phyloP scores from a whole-genome alignment of 257 asterid species.

The Solanum paucissectum region DNA sequence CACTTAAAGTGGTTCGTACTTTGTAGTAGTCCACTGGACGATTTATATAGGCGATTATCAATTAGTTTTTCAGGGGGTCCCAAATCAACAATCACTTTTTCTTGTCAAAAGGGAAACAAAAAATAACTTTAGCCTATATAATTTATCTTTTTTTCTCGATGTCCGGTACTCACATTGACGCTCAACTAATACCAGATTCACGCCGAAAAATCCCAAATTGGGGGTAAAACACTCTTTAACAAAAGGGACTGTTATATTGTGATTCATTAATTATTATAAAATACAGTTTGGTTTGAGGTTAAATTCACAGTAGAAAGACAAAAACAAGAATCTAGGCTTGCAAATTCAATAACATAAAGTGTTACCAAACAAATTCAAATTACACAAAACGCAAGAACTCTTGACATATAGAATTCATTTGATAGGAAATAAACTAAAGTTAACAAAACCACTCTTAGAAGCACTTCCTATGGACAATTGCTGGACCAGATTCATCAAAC shows the following conservation, averaged over 20 bases:
- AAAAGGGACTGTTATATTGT: neutral
- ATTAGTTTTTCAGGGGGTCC: neutral
- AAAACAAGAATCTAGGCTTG: neutral
- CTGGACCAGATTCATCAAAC: slow-evolving; percentile 6
- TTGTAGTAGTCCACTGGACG: neutral
- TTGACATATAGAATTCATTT: neutral
- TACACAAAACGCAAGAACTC: neutral
- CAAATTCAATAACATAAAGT: neutral
- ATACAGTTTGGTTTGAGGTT: neutral
- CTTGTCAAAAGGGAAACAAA: neutral
- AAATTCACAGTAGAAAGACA: neutral
- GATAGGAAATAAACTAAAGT: neutral
- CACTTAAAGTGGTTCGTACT: neutral
- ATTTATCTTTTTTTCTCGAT: no score
- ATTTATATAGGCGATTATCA: neutral
- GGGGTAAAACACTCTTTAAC: no score
- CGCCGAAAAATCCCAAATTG: neutral
- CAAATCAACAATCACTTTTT: neutral
- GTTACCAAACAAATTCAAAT: neutral
- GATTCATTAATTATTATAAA: neutral
- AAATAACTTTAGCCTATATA: neutral
- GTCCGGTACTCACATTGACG: neutral
- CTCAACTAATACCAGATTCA: neutral
- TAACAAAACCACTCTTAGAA: neutral
- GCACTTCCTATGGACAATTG: slow-evolving; percentile 4